Evolutionary conservation across 2,329 filamentous ascomycete genomes (phyloP).

Genomic region (Chrysoporthe cubensis): DNA sequence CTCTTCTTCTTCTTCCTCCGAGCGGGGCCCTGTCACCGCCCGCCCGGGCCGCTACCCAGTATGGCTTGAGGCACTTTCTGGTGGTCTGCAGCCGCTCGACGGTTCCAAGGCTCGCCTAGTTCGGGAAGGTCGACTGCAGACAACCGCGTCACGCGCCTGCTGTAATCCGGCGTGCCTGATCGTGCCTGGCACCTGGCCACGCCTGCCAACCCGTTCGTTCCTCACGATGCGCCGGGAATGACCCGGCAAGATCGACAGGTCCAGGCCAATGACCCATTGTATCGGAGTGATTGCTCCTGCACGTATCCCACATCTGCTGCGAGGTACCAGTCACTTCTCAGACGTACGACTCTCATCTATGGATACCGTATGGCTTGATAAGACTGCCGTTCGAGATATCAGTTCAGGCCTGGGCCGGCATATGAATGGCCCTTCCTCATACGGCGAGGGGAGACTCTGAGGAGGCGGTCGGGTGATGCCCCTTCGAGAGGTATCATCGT

Average conservation of each 20-base stretch:
- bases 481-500: neutral
- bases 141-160: constrained; percentile 8
- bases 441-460: neutral
- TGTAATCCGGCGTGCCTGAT: neutral
- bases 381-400: neutral
- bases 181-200: neutral
- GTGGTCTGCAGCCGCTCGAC: neutral
- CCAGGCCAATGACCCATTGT: neutral
- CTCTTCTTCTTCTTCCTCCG: too few relatives aligned
- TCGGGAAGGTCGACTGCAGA: constrained; percentile 6
- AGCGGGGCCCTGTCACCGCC: neutral
- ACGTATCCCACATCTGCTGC: neutral
- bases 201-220: neutral
- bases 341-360: neutral
- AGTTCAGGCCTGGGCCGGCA: neutral
- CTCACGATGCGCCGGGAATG: neutral
- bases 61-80: neutral
- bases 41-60: neutral
- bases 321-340: neutral
- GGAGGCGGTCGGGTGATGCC: neutral
- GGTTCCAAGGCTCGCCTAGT: neutral
- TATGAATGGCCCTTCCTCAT: neutral
- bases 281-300: constrained; percentile 5
- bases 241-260: constrained; percentile 2
- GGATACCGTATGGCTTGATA: neutral